Conservation (phyloP, 2,329 filamentous ascomycete genomes). For the Colletotrichum tropicale region DNA sequence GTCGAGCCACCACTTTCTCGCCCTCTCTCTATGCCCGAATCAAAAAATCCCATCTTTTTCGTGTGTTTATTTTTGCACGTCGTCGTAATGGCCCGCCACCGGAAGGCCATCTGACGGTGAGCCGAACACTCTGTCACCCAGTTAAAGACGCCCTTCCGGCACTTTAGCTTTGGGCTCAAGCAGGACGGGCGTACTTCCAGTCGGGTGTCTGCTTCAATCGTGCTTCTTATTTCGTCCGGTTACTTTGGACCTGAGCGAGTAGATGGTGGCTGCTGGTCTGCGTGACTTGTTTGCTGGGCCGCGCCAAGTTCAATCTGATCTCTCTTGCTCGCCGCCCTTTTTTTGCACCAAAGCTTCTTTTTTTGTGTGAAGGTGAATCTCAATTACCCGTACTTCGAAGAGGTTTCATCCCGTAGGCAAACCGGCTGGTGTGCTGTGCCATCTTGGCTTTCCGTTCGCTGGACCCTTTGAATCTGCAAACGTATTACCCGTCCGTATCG, state of each 20-base stretch:
- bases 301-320: neutral
- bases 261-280: neutral
- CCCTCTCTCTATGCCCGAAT: neutral
- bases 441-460: neutral
- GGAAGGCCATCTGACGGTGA: slow-evolving; percentile 20
- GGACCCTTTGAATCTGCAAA: slow-evolving; percentile 11
- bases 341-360: neutral
- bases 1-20: neutral
- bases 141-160: neutral
- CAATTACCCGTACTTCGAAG: neutral
- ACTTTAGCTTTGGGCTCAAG: slow-evolving; percentile 12
- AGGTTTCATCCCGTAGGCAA: slow-evolving; percentile 18
- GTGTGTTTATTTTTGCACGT: slow-evolving; percentile 4
- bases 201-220: slow-evolving; percentile 11
- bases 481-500: neutral
- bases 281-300: neutral
- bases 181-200: slow-evolving; percentile 7
- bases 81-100: slow-evolving; percentile 21
- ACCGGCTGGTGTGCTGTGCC: neutral
- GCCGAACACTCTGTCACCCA: slow-evolving; percentile 13
- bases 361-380: neutral
- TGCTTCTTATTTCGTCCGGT: slow-evolving; percentile 13
- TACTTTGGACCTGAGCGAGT: neutral
- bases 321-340: neutral
- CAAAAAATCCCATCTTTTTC: slow-evolving; percentile 4